Percentiles rank a stretch among this genome's conserved stretches.
These are phyloP conservation scores for Dorcoceras hygrometricum DNA, from an alignment of 257 asterid genomes.

Conservation along the genomic window DNA sequence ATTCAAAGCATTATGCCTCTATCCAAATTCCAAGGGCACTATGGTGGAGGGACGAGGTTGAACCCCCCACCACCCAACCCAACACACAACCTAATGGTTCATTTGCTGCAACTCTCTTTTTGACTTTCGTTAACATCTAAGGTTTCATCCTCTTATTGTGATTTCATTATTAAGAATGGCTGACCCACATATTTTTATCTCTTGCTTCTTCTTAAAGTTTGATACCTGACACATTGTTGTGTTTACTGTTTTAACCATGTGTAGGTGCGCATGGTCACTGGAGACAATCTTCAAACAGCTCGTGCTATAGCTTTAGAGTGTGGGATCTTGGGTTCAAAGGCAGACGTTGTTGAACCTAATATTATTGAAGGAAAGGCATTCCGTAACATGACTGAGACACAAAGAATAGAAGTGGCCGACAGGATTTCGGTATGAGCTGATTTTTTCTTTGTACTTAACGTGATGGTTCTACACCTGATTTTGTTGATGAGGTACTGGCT, in stretches of 20 bases:
- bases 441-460: slow-evolving; percentile 15
- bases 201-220: slow-evolving; percentile 12
- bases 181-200: background rate
- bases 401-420: slow-evolving; percentile 70
- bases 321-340: slow-evolving; percentile 73
- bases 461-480: slow-evolving; percentile 4
- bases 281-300: slow-evolving; percentile 92
- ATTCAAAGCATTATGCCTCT: background rate
- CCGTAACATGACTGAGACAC: slow-evolving; percentile 54
- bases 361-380: slow-evolving; percentile 87
- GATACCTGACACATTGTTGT: slow-evolving; percentile 14
- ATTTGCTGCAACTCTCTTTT: background rate
- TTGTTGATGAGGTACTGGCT: slow-evolving; percentile 16
- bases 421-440: slow-evolving; percentile 71
- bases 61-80: too few relatives aligned
- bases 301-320: slow-evolving; percentile 93
- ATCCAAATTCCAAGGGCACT: background rate
- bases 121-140: too few relatives aligned
- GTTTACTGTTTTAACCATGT: slow-evolving; percentile 15
- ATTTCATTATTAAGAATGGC: background rate
- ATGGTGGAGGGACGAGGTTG: background rate
- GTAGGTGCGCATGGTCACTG: slow-evolving; percentile 99
- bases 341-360: slow-evolving; percentile 77
- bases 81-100: too few relatives aligned
- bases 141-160: too few relatives aligned